A percentile compares a stretch with the other conserved stretches of the same genome.
These are phyloP conservation scores for Xylaria flabelliformis DNA, from an alignment of 495 filamentous ascomycete genomes.

Conservation along the genomic window DNA sequence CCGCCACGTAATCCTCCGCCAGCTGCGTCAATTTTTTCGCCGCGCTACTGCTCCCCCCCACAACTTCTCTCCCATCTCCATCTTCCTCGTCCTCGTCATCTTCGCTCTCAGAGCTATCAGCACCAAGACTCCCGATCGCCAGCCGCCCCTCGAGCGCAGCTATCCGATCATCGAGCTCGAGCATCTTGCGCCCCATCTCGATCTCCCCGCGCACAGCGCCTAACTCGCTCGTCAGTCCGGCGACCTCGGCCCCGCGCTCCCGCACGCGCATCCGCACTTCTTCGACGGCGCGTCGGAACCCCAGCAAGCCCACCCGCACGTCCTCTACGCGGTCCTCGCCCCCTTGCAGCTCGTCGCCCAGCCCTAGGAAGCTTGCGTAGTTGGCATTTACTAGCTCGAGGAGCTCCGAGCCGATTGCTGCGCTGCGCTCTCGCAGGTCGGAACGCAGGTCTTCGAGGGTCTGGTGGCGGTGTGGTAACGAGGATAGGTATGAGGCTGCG, in stretches of 20 bases:
- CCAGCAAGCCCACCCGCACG: constrained; percentile 83
- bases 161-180: constrained; percentile 73
- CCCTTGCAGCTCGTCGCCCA: constrained; percentile 81
- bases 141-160: constrained; percentile 77
- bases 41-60: constrained; percentile 43
- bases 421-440: constrained; percentile 79
- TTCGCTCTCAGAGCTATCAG: constrained; percentile 42
- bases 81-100: constrained; percentile 44
- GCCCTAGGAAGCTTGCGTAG: constrained; percentile 84
- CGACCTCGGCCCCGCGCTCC: constrained; percentile 52
- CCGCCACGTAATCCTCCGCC: constrained; percentile 50
- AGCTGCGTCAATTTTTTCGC: constrained; percentile 53
- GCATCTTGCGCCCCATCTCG: constrained; percentile 66
- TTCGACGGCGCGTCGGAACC: constrained; percentile 79
- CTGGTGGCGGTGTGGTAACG: constrained; percentile 85
- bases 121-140: constrained; percentile 45
- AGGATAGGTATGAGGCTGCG: constrained; percentile 81
- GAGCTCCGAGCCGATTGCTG: constrained; percentile 79
- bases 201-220: constrained; percentile 47
- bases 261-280: constrained; percentile 58
- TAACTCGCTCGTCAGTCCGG: constrained; percentile 50
- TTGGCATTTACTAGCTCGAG: constrained; percentile 93
- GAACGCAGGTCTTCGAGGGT: constrained; percentile 91
- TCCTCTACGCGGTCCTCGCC: constrained; percentile 94
- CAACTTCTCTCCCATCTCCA: constrained; percentile 35